These are phyloP conservation scores for Yamadazyma kanchanaburiensis DNA, from an alignment of 1,139 yeast species.

Conservation along the genomic window DNA sequence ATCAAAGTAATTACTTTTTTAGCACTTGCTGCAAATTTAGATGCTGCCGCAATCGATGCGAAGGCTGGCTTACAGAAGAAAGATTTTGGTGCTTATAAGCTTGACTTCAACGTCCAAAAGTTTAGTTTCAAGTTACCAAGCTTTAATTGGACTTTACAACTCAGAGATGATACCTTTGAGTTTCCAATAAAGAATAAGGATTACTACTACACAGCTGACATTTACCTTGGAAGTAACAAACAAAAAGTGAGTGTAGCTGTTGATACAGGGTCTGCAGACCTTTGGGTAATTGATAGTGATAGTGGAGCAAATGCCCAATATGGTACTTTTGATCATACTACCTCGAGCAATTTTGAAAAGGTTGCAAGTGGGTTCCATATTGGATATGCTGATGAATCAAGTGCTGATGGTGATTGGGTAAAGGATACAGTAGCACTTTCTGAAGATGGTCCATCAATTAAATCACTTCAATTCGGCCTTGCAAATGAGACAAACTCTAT, in stretches of 20 bases:
- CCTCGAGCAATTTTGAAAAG: slow-evolving; percentile 5
- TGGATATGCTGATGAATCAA: slow-evolving; percentile 5
- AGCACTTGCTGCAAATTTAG: no score
- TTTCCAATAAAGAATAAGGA: slow-evolving; percentile 22
- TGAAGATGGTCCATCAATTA: slow-evolving; percentile 3
- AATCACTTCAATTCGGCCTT: slow-evolving; percentile 6
- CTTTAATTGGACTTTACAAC: neutral
- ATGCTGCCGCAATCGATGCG: no score
- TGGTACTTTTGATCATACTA: slow-evolving; percentile 7
- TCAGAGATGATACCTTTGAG: neutral
- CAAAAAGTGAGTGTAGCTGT: slow-evolving; percentile 30
- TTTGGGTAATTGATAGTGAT: slow-evolving; percentile 26
- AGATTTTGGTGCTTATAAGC: neutral
- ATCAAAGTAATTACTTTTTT: neutral
- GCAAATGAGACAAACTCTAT: slow-evolving; percentile 3
- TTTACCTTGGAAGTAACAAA: slow-evolving; percentile 31
- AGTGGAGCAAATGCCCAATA: slow-evolving; percentile 1
- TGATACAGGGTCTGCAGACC: slow-evolving; percentile 46
- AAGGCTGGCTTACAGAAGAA: neutral
- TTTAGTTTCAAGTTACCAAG: neutral
- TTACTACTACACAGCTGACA: slow-evolving; percentile 46
- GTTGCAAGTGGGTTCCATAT: slow-evolving; percentile 2
- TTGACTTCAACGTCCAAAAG: neutral
- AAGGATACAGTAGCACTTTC: slow-evolving; percentile 6
- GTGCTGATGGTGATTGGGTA: slow-evolving; percentile 7